These are phyloP conservation scores for Phytophthora lateralis DNA, from an alignment of 352 stramenopile species.

Conservation along the genomic window DNA sequence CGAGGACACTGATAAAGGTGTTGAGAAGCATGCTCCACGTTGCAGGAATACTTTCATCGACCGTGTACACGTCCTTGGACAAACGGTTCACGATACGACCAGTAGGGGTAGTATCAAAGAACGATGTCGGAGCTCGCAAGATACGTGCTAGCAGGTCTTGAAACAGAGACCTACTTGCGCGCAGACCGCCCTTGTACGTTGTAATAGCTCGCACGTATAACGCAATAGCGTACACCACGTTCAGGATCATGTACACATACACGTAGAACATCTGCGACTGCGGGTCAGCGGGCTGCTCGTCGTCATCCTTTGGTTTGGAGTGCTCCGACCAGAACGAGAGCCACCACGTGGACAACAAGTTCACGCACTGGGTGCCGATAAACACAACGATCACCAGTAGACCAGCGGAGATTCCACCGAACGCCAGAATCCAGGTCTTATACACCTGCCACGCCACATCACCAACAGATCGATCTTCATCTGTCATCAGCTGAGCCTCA, in stretches of 20 bases:
- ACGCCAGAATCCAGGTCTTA: constrained; percentile 68
- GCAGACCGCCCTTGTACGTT: constrained; percentile 63
- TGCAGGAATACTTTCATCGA: constrained; percentile 73
- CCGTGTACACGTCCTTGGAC: constrained; percentile 80
- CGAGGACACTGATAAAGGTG: constrained; percentile 71
- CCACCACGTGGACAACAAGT: constrained; percentile 74
- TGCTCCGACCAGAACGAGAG: constrained; percentile 51
- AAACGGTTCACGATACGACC: constrained; percentile 82
- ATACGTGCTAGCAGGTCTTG: constrained; percentile 89
- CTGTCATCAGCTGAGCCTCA: constrained; percentile 56
- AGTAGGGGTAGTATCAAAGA: constrained; percentile 86
- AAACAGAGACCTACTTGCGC: constrained; percentile 66
- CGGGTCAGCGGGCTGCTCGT: constrained; percentile 17
- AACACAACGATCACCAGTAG: constrained; percentile 53
- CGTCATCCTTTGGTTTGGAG: constrained; percentile 22
- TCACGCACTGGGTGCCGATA: constrained; percentile 50
- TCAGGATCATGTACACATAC: constrained; percentile 83
- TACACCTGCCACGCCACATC: constrained; percentile 71
- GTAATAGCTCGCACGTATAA: constrained; percentile 68
- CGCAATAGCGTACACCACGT: constrained; percentile 58
- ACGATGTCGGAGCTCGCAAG: constrained; percentile 71
- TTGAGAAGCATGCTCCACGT: constrained; percentile 76
- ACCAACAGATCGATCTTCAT: constrained; percentile 72
- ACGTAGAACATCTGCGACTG: constrained; percentile 79
- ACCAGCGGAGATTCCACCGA: constrained; percentile 59